Base-by-base conservation (phyloP, 2,329 filamentous ascomycete genomes). In the Madurella fahalii region DNA sequence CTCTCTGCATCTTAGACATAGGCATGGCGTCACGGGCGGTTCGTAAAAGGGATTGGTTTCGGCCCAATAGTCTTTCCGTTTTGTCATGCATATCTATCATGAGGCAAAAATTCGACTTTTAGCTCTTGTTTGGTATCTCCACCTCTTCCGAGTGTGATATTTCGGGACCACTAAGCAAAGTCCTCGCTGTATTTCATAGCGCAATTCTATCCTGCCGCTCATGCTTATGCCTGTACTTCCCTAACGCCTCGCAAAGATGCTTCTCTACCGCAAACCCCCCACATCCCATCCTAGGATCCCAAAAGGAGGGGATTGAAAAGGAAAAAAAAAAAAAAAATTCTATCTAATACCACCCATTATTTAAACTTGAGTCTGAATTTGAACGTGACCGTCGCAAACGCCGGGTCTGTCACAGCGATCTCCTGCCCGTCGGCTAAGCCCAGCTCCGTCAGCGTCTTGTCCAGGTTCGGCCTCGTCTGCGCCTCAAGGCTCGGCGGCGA, bases 401-500 rank as follows among this genome's bases (percentile, higher is more conserved):
- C 89, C n/a, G 90, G 88, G 70, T 97, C 93, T 15, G 90, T 92
- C 45, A 99, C 87, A n/a, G 85, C 90, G 46, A 99, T 81, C 71
- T 96, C 90, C 68, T 96, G 88, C 12, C 91, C 90, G 63, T 91
- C 79, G 44, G 81, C 80, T 18, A 99, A 65, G 0, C 75, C 78
- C 59, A 99, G 70, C 16, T 95, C 90, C 30, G 71, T 73, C 55
- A 99, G 75, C 64, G 86, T 94, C 75, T 87, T 89, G 58, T 77
- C 77, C 58, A 99, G 74, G 68, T 99, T 97, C 1, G 84, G 83
- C 52, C 90, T 78, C 1, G 93, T 96, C 73, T 90, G 83, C 72
- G 90, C 84, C 68, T 96, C 90, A 52, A 99, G 74, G 59, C 88
- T 83, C 5, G 86, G 84, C 1, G 94, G 91, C 30, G 81, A 85